Base-by-base conservation (phyloP, 78 protist genomes). In the Carpediemonas membranifera region DNA sequence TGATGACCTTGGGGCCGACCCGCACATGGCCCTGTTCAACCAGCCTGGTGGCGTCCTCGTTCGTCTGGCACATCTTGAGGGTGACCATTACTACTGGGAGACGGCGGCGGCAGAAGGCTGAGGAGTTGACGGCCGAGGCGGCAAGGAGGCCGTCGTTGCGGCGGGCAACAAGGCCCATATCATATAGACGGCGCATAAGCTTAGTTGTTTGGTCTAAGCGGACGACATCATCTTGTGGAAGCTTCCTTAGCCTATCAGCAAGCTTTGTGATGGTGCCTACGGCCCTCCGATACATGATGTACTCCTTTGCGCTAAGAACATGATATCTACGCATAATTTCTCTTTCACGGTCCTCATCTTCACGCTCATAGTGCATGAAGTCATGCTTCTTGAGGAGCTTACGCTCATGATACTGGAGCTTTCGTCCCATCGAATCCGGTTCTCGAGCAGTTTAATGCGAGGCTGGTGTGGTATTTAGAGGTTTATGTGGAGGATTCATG, bases 401-500 rank as follows among this genome's bases (percentile, higher is more conserved):
- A 33, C 39, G 56, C 15, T 71, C 76, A 57, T 71, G 76, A 57
- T n/a, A 61, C 30, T 71, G 50, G 51, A 71, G 52, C 13, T 63
- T 58, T 34, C 76, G 15, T 60, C 50, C 54, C 25, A 14, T n/a
- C n/a, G n/a, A n/a, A n/a, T n/a, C n/a, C n/a, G n/a, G n/a, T n/a
- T n/a, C n/a, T n/a, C n/a, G n/a, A n/a, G n/a, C n/a, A n/a, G n/a
- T n/a, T n/a, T n/a, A n/a, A n/a, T n/a, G n/a, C n/a, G n/a, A n/a
- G n/a, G n/a, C n/a, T n/a, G n/a, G n/a, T n/a, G n/a, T n/a, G n/a
- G n/a, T n/a, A n/a, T n/a, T n/a, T n/a, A n/a, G n/a, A n/a, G n/a
- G n/a, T n/a, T n/a, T n/a, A n/a, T n/a, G n/a, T n/a, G n/a, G n/a
- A n/a, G n/a, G n/a, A n/a, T n/a, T n/a, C n/a, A n/a, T n/a, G n/a